A percentile compares a stretch with the other conserved stretches of the same genome.
These are phyloP conservation scores for Stagonosporopsis rhizophila DNA, from an alignment of 2,329 filamentous ascomycete species.

Conservation along the genomic window DNA sequence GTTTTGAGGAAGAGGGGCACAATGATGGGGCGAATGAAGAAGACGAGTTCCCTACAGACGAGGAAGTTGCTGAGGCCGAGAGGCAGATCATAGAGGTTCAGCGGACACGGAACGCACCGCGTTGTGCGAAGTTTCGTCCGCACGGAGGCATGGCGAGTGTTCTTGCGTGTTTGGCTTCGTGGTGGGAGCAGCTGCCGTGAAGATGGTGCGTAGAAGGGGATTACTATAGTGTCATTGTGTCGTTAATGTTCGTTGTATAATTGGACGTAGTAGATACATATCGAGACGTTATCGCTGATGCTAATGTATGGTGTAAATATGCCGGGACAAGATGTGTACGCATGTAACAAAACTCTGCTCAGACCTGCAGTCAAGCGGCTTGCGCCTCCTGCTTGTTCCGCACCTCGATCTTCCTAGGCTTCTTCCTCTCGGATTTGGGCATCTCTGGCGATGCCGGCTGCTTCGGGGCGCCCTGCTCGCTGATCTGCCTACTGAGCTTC, in stretches of 20 bases:
- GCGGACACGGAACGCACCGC: not conserved
- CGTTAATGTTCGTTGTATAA: not conserved
- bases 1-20: too few species aligned
- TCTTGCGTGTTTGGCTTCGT: not conserved
- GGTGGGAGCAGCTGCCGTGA: not conserved
- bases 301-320: not conserved
- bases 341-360: not conserved
- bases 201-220: not conserved
- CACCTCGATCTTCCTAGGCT: slow-evolving; percentile 34
- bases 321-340: not conserved
- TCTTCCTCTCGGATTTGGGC: slow-evolving; percentile 17
- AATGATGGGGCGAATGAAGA: too few species aligned
- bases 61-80: not conserved
- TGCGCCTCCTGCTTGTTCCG: slow-evolving; percentile 22
- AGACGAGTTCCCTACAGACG: not conserved
- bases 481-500: slow-evolving; percentile 20
- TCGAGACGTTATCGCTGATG: not conserved
- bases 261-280: not conserved
- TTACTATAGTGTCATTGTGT: not conserved
- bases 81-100: not conserved
- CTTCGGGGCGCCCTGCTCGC: slow-evolving; percentile 1
- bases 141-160: not conserved
- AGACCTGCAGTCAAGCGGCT: not conserved
- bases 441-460: slow-evolving; percentile 4
- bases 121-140: not conserved